Evolutionary conservation across 2,329 filamentous ascomycete genomes (phyloP).

Genomic region (Ascocoryne sarcoides): DNA sequence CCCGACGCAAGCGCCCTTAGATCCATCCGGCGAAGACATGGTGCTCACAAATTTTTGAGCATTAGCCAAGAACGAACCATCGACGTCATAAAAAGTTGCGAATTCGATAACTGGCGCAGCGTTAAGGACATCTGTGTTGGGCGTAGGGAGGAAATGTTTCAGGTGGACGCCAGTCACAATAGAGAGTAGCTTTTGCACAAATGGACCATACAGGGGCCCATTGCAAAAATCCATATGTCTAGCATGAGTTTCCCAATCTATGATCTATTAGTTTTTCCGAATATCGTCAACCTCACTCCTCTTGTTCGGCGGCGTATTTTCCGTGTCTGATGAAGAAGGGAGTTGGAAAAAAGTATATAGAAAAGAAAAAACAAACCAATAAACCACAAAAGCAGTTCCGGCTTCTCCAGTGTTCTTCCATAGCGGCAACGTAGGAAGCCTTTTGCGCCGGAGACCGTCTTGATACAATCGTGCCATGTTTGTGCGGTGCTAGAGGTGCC

Average conservation of each 20-base stretch:
- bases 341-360: neutral
- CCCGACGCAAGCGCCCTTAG: conserved; percentile 5
- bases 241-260: conserved; percentile 36
- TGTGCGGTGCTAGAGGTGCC: conserved; percentile 18
- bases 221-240: conserved; percentile 34
- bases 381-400: conserved; percentile 29
- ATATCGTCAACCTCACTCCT: neutral
- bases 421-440: conserved; percentile 31
- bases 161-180: conserved; percentile 11
- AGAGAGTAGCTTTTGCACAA: conserved; percentile 19
- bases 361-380: conserved; percentile 30
- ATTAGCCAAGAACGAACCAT: conserved; percentile 4
- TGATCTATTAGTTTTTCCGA: neutral
- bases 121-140: conserved; percentile 3
- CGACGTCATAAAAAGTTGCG: conserved; percentile 12
- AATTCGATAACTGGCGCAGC: conserved; percentile 16
- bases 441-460: conserved; percentile 29
- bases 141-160: conserved; percentile 11
- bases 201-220: conserved; percentile 30
- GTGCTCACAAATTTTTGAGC: conserved; percentile 7
- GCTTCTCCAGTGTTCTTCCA: conserved; percentile 33
- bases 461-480: conserved; percentile 28
- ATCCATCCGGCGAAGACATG: conserved; percentile 6
- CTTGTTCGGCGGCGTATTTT: neutral
- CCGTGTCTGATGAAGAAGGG: too few relatives aligned